Evolutionary conservation across 352 stramenopile species (phyloP).

Genomic region (Thalassiosira ordinaria): DNA sequence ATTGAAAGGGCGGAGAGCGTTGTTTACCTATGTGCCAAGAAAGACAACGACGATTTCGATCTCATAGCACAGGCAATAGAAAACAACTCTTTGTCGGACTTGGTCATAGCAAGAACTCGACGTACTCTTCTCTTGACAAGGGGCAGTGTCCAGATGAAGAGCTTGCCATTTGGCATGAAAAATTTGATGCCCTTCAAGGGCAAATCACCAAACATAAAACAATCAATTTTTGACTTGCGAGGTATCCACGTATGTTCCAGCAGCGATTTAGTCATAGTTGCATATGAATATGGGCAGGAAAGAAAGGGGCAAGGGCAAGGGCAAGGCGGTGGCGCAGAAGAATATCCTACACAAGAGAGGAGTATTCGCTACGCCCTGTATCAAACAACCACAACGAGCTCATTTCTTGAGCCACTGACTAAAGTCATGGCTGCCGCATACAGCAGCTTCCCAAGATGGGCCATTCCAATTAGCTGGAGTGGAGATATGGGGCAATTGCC

Average conservation of each 20-base stretch:
- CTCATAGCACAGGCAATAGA: background rate
- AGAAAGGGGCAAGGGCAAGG: background rate
- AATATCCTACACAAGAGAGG: background rate
- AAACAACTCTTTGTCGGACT: background rate
- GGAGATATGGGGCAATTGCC: background rate
- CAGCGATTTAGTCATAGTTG: conserved; percentile 12
- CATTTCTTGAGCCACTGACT: conserved; percentile 2
- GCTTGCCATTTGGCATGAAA: background rate
- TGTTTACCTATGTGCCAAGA: background rate
- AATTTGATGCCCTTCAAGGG: background rate
- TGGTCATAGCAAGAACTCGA: background rate
- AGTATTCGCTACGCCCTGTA: conserved; percentile 9
- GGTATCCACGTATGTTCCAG: conserved; percentile 1
- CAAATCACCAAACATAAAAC: conserved; percentile 2
- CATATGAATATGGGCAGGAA: background rate
- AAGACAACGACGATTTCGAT: background rate
- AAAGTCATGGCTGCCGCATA: conserved; percentile 3
- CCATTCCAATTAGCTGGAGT: conserved; percentile 5
- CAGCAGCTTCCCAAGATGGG: background rate
- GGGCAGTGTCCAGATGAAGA: conserved; percentile 19
- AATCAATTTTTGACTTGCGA: conserved; percentile 9
- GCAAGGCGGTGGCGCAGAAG: background rate
- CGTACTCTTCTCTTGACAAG: background rate
- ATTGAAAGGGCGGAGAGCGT: background rate
- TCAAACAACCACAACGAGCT: background rate